Base-by-base conservation (phyloP, 2,329 filamentous ascomycete species). In the Cryphonectria parasitica region DNA sequence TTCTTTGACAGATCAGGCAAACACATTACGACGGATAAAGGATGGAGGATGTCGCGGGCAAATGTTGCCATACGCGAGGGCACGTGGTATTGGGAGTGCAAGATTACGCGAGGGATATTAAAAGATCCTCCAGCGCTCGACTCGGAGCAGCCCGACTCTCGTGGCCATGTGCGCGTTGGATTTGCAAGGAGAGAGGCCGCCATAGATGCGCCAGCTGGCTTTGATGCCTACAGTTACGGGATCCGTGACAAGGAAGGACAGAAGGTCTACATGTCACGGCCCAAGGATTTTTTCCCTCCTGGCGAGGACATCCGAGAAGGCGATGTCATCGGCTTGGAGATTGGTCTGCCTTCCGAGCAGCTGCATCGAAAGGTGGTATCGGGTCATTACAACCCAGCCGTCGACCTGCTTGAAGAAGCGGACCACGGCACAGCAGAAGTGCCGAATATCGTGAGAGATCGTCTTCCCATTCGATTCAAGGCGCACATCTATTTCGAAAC, bases 391-490 rank as follows among this genome's bases (percentile, higher is more conserved):
- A 97, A 98, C 77, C 93, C 94, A 0, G 90, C 92, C 2, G 89
- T 95, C 0, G 95, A 98, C 77, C 78, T 88, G 0, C 82, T 85
- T 56, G 87, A 90, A 74, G 89, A 90, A 61, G 84, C 88, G 5
- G 81, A 84, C 13, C 80, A 83, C 25, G 79, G 83, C 2, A 84
- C 87, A 0, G 85, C 87, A n/a, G 86, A 88, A 72, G 87, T 88
- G 0, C 83, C 89, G 22, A 96, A 98, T 79, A 92, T 98, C 73
- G 93, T 99, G 71, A 93, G 97, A 73, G 97, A 99, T 80, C 92
- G 96, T 64, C 94, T 98, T 61, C 95, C 96, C 0, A 97, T 98
- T 74, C 90, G 95, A 13, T 97, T 97, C 84, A 98, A 97, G 80
- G 90, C 92, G 58, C 94, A 97, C 79, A 92, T 95, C 67, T 97